Conservation (phyloP, 306 rosid species). For the Rosa persica region DNA sequence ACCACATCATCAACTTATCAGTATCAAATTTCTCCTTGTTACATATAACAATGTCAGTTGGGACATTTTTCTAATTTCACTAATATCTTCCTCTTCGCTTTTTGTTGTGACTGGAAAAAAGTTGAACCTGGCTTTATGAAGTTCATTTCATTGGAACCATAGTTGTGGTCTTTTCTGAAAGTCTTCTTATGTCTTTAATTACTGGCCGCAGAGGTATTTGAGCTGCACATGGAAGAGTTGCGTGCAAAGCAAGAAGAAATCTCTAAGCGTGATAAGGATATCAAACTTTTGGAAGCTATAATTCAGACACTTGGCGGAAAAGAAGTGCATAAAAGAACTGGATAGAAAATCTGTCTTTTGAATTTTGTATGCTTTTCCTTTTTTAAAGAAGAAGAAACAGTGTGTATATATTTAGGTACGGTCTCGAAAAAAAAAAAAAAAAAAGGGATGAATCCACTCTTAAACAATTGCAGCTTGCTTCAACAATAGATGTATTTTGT, state of each 20-base stretch:
- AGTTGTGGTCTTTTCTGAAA: background rate
- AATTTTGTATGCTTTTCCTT: background rate
- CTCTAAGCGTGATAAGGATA: constrained; percentile 75
- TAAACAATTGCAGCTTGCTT: background rate
- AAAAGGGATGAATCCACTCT: background rate
- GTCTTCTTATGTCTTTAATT: constrained; percentile 2
- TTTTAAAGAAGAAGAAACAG: background rate
- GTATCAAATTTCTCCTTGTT: background rate
- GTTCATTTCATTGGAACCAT: background rate
- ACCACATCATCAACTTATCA: background rate
- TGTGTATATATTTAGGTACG: constrained; percentile 14
- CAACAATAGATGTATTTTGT: background rate
- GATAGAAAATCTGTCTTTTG: constrained; percentile 17
- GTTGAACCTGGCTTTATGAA: background rate
- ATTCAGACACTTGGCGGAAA: constrained; percentile 85
- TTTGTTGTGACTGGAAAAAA: background rate
- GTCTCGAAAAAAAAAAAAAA: background rate
- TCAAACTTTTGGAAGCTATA: constrained; percentile 81
- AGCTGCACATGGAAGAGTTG: constrained; percentile 93
- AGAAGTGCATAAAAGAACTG: constrained; percentile 33
- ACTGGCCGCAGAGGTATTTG: constrained; percentile 69
- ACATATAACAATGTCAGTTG: background rate
- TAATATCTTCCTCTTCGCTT: background rate
- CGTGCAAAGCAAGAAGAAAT: constrained; percentile 84
- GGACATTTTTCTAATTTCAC: background rate